Evolutionary conservation across 176 grass and related monocot species (phyloP).

Genomic region (Carex myosuroides): DNA sequence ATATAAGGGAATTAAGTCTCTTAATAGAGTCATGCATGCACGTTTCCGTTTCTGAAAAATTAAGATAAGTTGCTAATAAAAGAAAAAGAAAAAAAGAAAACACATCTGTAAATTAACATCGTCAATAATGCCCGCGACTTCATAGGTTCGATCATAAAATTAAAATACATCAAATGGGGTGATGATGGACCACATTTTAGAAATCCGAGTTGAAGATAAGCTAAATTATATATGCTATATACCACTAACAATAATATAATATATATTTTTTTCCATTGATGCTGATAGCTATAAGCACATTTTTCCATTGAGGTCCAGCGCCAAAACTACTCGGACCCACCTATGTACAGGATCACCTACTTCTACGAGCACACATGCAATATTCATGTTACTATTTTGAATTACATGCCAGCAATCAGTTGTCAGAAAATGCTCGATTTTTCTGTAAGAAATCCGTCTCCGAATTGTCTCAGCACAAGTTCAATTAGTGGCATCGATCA

Average conservation of each 20-base stretch:
- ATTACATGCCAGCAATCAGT: neutral
- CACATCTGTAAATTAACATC: neutral
- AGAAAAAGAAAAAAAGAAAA: neutral
- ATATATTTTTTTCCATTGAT: neutral
- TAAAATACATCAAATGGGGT: neutral
- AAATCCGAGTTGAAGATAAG: neutral
- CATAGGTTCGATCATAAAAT: neutral
- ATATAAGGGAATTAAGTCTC: neutral
- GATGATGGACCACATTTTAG: neutral
- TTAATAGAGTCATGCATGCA: neutral
- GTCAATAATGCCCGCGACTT: neutral
- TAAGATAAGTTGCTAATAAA: neutral
- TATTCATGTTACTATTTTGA: neutral
- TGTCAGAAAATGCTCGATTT: neutral
- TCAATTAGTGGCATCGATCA: neutral
- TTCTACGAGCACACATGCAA: slow-evolving; percentile 55
- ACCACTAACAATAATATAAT: neutral
- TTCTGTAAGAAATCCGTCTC: neutral
- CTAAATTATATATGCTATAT: neutral
- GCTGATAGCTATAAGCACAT: no score
- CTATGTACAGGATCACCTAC: slow-evolving; percentile 33
- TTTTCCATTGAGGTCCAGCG: no score
- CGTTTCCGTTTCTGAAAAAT: neutral
- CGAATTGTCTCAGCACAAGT: neutral
- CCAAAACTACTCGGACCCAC: slow-evolving; percentile 16